Conservation (phyloP, 805 yeast species). For the Komagataella phaffii region DNA sequence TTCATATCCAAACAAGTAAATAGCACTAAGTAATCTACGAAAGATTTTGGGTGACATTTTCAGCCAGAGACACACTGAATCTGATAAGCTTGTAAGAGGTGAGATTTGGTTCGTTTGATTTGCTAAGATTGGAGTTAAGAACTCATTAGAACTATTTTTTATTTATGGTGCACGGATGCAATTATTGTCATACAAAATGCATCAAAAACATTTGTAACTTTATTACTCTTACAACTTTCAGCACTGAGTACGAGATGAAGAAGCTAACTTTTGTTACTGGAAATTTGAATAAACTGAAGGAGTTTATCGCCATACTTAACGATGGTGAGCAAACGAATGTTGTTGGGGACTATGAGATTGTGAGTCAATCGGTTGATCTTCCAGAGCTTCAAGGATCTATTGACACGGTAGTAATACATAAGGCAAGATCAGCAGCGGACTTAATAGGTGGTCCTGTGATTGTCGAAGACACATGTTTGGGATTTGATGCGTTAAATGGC, state of each 20-base stretch:
- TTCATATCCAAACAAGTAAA: constrained; percentile 48
- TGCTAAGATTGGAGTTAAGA: neutral
- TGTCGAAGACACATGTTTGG: constrained; percentile 91
- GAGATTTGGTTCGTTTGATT: neutral
- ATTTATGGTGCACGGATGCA: neutral
- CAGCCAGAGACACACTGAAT: neutral
- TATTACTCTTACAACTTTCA: neutral
- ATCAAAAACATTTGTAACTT: neutral
- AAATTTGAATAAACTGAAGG: constrained; percentile 75
- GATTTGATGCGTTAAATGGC: constrained; percentile 62
- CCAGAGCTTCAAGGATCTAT: constrained; percentile 88
- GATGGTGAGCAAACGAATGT: constrained; percentile 12
- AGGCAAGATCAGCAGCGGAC: constrained; percentile 62
- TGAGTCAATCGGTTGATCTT: constrained; percentile 60
- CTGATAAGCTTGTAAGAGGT: neutral
- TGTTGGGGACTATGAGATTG: constrained; percentile 38
- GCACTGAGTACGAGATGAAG: neutral
- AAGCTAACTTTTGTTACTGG: constrained; percentile 25
- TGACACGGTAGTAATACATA: constrained; percentile 68
- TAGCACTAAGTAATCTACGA: neutral
- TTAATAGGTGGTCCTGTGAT: constrained; percentile 65
- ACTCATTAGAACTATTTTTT: neutral
- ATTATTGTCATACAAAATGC: neutral
- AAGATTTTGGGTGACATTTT: too few relatives aligned
- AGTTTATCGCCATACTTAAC: constrained; percentile 60